These are phyloP conservation scores for Bretschneidera sinensis DNA, from an alignment of 345 rosid genomes.

Conservation along the genomic window DNA sequence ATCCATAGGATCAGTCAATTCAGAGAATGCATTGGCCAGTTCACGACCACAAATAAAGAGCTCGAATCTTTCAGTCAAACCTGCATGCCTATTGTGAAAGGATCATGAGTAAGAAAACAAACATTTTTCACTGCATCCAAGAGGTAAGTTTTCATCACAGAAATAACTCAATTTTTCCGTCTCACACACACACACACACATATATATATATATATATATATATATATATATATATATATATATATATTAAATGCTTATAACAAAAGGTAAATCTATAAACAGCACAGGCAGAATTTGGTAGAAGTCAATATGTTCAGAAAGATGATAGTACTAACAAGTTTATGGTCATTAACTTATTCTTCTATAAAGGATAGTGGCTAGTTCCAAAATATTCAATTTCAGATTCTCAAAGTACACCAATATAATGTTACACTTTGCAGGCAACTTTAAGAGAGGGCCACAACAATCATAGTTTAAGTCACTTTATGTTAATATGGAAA, in stretches of 20 bases:
- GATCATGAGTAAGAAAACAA: slow-evolving; percentile 2
- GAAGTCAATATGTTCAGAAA: neutral
- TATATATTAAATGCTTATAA: too few relatives aligned
- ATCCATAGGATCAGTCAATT: slow-evolving; percentile 88
- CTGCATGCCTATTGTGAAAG: slow-evolving; percentile 36
- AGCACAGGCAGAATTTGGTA: neutral
- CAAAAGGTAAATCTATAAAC: too few relatives aligned
- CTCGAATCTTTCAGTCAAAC: slow-evolving; percentile 95
- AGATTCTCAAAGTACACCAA: neutral
- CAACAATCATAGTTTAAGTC: neutral
- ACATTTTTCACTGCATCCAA: neutral
- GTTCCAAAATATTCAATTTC: neutral
- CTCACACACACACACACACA: too few relatives aligned
- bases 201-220: neutral
- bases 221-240: neutral
- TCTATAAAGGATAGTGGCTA: neutral
- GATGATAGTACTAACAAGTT: neutral
- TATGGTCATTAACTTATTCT: neutral
- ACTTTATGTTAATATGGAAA: too few relatives aligned
- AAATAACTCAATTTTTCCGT: neutral
- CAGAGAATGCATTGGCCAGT: slow-evolving; percentile 95
- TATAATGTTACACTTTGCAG: neutral
- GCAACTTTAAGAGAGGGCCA: too few relatives aligned
- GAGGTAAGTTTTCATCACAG: neutral
- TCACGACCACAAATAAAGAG: slow-evolving; percentile 95